Percentiles rank a stretch among this genome's conserved stretches.
phyloP scores from a whole-genome alignment of 495 filamentous ascomycete species.

The Penicillium longicatenatum region DNA sequence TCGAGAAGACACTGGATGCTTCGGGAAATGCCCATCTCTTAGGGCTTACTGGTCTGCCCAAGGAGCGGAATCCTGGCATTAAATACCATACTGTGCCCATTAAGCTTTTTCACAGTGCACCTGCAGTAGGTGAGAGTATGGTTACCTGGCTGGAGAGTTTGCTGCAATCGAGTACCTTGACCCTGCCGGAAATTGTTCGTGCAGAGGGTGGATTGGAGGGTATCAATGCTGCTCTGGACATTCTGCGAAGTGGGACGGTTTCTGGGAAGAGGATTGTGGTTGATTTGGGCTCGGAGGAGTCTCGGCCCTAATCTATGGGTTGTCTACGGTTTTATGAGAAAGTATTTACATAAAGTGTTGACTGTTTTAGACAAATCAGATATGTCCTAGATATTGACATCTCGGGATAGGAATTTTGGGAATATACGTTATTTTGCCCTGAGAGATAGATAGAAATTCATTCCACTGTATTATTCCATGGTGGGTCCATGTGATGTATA shows the following conservation, averaged over 20 bases:
- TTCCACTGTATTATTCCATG: too few species aligned
- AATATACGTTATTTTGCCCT: background rate
- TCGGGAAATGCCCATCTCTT: constrained; percentile 56
- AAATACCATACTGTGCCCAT: constrained; percentile 64
- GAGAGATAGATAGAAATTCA: too few species aligned
- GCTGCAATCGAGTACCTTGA: constrained; percentile 47
- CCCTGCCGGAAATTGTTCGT: constrained; percentile 59
- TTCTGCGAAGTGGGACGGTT: constrained; percentile 56
- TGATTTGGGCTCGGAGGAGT: constrained; percentile 24
- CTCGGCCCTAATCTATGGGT: constrained; percentile 4
- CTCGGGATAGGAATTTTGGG: background rate
- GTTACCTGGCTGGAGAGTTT: constrained; percentile 63
- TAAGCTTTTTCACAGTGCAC: constrained; percentile 66
- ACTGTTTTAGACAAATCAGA: background rate
- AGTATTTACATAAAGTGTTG: too few species aligned
- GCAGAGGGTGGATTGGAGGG: constrained; percentile 60
- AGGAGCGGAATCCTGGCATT: constrained; percentile 46
- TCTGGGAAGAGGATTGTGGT: constrained; percentile 63
- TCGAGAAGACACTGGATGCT: constrained; percentile 48
- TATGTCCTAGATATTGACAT: background rate
- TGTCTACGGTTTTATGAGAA: background rate
- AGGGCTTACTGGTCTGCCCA: constrained; percentile 63
- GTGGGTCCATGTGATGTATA: too few species aligned
- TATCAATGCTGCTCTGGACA: constrained; percentile 63
- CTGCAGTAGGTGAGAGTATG: constrained; percentile 55